Base-by-base conservation (phyloP, 1,139 yeast genomes). In the Saccharomyces pastorianus region DNA sequence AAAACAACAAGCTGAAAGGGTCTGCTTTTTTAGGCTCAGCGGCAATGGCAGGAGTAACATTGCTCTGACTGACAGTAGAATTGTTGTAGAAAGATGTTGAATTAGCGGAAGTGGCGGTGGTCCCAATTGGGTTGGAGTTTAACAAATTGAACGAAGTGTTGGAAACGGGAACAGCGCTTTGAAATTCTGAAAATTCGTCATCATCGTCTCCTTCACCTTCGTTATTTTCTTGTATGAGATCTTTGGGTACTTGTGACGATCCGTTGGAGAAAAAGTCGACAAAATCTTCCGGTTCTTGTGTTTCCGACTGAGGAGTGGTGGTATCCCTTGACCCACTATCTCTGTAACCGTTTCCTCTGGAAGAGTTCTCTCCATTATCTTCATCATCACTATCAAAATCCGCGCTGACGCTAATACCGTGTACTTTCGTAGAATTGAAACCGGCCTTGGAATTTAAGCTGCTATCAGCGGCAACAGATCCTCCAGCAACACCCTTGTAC, bases 131-230 rank as follows among this genome's bases (percentile, higher is more conserved):
- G n/a, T 34, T 50, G 6, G 47, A 26, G 28, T 46, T 34, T 32
- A 41, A 13, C 9, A 42, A 38, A 60, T 62, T 6, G 57, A 57
- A 46, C 48, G 56, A 31, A 63, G 57, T 20, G 66, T 46, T 48
- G 51, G 67, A 55, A 14, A 60, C 61, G 6, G 68, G 81, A 55
- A 79, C 80, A 4, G 96, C 96, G 53, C 88, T 83, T 71, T 91
- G 97, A 78, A 91, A 91, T 62, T 93, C 98, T 61, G 88, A 96
- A 71, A 91, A 91, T 47, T 91, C 98, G 63, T 90, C 97, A 60
- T 86, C 95, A 48, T 84, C 89, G 47, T 83, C 87, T 23, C 76
- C 83, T 2, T 64, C 42, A 63, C 56, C 48, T 61, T 52, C 47
- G 54, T 51, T 58, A 4, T 38, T 17, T 38, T 38, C 44, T 38